Percentiles rank a stretch among this genome's conserved stretches.
phyloP scores from a whole-genome alignment of 2,329 filamentous ascomycete genomes.

The Thielaviopsis populi region DNA sequence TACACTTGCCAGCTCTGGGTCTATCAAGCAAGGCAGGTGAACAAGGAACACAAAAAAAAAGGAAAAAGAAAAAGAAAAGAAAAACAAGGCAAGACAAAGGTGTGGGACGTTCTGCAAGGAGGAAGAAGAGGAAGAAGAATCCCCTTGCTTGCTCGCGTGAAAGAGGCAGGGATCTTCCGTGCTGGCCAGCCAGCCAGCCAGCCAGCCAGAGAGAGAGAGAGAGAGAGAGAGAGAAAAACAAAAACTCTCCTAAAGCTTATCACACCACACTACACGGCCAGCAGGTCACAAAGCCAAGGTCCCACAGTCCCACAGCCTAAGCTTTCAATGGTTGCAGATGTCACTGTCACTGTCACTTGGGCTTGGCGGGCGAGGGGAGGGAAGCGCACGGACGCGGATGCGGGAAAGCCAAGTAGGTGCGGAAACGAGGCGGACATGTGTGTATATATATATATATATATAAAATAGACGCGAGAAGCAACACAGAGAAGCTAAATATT shows the following conservation, averaged over 20 bases:
- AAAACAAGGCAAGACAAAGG: no score
- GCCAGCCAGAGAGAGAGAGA: no score
- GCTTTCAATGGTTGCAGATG: not conserved
- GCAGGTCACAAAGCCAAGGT: not conserved
- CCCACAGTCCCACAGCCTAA: not conserved
- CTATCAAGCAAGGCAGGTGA: no score
- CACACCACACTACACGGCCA: not conserved
- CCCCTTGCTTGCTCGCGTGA: not conserved
- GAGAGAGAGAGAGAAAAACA: no score
- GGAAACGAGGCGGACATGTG: not conserved
- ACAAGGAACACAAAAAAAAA: not conserved
- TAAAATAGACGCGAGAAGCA: not conserved
- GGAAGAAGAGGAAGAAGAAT: not conserved
- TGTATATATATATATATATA: not conserved
- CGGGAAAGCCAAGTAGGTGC: not conserved
- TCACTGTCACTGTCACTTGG: not conserved
- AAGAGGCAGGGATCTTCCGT: not conserved
- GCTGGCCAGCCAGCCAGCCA: no score
- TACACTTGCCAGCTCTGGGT: not conserved
- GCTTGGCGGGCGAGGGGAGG: not conserved
- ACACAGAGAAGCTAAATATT: no score
- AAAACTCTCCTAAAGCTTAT: constrained; percentile 3
- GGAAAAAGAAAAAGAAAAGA: no score
- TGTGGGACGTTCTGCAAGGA: no score
- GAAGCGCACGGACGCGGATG: not conserved